Percentiles rank a stretch among this genome's conserved stretches.
phyloP scores from a whole-genome alignment of 768 basidiomycete genomes.

The Termitomyces sp. region DNA sequence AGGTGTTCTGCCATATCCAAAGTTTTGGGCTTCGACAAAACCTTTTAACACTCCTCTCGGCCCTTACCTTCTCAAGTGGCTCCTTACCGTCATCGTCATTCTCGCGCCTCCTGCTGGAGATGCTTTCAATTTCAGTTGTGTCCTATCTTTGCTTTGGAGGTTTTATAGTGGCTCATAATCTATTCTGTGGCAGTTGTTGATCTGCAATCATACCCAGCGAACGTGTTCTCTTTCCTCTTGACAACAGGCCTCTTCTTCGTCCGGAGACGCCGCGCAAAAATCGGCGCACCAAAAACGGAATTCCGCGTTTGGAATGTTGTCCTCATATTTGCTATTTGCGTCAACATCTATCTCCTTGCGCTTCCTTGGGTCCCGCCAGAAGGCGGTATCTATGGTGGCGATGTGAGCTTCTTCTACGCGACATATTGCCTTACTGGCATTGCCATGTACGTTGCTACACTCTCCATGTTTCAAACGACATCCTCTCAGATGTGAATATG shows the following conservation, averaged over 20 bases:
- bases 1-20: constrained; percentile 50
- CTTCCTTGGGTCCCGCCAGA: constrained; percentile 39
- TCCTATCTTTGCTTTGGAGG: not conserved
- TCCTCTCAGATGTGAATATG: not conserved
- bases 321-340: constrained; percentile 28
- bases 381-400: constrained; percentile 33
- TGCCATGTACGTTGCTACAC: constrained; percentile 24
- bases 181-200: constrained; percentile 24
- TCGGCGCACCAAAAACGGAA: constrained; percentile 28
- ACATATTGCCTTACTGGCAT: constrained; percentile 37
- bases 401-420: constrained; percentile 40
- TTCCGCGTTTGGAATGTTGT: constrained; percentile 35
- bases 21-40: constrained; percentile 45
- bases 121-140: constrained; percentile 40
- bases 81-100: constrained; percentile 45
- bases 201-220: constrained; percentile 36
- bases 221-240: constrained; percentile 31
- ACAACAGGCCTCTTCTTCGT: constrained; percentile 31
- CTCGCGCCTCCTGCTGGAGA: constrained; percentile 39
- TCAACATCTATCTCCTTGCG: constrained; percentile 37
- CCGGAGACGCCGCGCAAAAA: constrained; percentile 25
- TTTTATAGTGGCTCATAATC: not conserved
- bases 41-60: constrained; percentile 50
- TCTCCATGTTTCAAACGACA: not conserved
- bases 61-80: constrained; percentile 42